phyloP scores from a whole-genome alignment of 306 rosid species.

The Begonia masoniana region DNA sequence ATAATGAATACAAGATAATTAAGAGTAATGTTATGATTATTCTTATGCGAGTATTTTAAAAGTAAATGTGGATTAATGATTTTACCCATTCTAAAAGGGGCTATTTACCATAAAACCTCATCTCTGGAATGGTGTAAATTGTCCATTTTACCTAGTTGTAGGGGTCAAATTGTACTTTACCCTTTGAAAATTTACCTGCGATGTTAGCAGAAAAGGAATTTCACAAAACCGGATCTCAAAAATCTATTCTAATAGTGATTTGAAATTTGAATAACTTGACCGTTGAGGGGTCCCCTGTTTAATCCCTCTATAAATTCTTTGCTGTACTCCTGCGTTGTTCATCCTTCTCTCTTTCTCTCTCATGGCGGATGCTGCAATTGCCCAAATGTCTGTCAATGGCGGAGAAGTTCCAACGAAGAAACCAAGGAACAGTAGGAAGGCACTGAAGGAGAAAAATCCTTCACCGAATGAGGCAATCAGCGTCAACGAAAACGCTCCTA shows the following conservation, averaged over 20 bases:
- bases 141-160: no score
- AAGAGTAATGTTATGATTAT: no score
- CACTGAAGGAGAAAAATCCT: slow-evolving; percentile 53
- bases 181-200: no score
- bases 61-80: no score
- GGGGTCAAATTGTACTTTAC: no score
- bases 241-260: slow-evolving; percentile 10
- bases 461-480: slow-evolving; percentile 23
- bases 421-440: slow-evolving; percentile 37
- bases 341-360: slow-evolving; percentile 1
- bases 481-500: slow-evolving; percentile 14
- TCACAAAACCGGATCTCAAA: slow-evolving; percentile 4
- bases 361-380: slow-evolving; percentile 44
- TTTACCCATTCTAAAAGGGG: no score
- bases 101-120: no score
- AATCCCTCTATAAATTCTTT: slow-evolving; percentile 14
- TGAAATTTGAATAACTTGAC: slow-evolving; percentile 23
- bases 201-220: no score
- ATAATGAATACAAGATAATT: no score
- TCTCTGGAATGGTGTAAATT: no score
- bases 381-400: slow-evolving; percentile 10
- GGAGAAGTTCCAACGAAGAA: slow-evolving; percentile 20
- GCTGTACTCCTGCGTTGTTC: neutral
- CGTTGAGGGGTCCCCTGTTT: slow-evolving; percentile 27
- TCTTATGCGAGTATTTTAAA: no score